phyloP scores from a whole-genome alignment of 1,284 basidiomycete genomes.

The Ceratobasidium theobromae region DNA sequence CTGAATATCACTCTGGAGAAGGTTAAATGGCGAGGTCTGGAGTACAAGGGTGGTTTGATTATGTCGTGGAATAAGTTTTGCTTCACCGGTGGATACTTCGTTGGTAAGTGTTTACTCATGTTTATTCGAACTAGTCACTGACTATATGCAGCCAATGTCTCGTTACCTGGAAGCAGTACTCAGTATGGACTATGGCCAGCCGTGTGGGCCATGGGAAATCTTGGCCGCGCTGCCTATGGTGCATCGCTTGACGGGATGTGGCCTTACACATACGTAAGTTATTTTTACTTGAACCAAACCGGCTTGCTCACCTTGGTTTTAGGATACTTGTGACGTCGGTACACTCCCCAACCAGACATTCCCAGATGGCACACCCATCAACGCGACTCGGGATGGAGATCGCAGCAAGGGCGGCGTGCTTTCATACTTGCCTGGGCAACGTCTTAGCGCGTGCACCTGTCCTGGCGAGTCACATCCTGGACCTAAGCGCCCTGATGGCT shows the following conservation, averaged over 20 bases:
- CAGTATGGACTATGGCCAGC: slow-evolving; percentile 69
- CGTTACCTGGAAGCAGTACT: slow-evolving; percentile 75
- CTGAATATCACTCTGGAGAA: slow-evolving; percentile 76
- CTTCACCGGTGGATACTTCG: slow-evolving; percentile 83
- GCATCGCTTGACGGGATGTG: slow-evolving; percentile 54
- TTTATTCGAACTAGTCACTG: slow-evolving; percentile 33
- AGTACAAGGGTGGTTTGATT: slow-evolving; percentile 56
- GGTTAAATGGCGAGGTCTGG: slow-evolving; percentile 67
- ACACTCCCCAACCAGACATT: slow-evolving; percentile 46
- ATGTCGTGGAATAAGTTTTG: slow-evolving; percentile 91
- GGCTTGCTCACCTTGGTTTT: too few relatives aligned
- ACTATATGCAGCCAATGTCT: slow-evolving; percentile 52
- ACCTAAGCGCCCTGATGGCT: slow-evolving; percentile 57
- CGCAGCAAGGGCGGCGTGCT: slow-evolving; percentile 45
- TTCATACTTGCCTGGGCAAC: slow-evolving; percentile 79
- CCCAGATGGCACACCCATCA: slow-evolving; percentile 21
- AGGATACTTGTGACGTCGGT: slow-evolving; percentile 49
- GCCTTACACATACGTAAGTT: slow-evolving; percentile 44
- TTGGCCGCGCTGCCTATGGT: slow-evolving; percentile 57
- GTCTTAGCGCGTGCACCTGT: slow-evolving; percentile 81
- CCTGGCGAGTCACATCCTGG: slow-evolving; percentile 66
- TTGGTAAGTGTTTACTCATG: slow-evolving; percentile 44
- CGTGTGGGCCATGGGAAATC: slow-evolving; percentile 62
- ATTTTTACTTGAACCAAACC: too few relatives aligned
- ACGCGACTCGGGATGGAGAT: slow-evolving; percentile 44